Percentiles rank a stretch among this genome's conserved stretches.
These are phyloP conservation scores for Hydnomerulius pinastri DNA, from an alignment of 768 basidiomycete species.

Conservation along the genomic window DNA sequence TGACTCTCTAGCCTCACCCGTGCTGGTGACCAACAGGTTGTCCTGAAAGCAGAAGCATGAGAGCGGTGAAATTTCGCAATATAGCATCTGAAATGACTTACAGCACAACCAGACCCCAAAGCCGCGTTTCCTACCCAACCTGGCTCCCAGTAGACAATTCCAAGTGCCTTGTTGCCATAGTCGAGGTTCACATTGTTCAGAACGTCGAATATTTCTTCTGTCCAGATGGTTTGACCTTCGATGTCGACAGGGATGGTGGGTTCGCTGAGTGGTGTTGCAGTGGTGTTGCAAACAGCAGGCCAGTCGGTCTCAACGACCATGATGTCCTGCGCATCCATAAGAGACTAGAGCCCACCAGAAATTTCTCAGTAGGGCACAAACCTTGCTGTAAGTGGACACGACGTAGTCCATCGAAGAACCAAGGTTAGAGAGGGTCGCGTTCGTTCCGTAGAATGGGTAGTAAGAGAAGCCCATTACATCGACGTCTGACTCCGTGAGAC, in stretches of 20 bases:
- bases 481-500: constrained; percentile 7
- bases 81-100: too few species aligned
- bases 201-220: neutral
- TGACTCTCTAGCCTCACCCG: constrained; percentile 8
- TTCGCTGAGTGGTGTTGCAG: constrained; percentile 8
- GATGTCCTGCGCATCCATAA: too few species aligned
- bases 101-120: constrained; percentile 10
- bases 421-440: constrained; percentile 10
- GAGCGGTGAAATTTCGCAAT: too few species aligned
- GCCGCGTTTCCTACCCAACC: constrained; percentile 7
- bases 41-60: too few species aligned
- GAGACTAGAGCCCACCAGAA: too few species aligned
- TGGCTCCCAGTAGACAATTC: constrained; percentile 14
- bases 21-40: constrained; percentile 6
- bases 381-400: constrained; percentile 12
- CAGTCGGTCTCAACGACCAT: constrained; percentile 16
- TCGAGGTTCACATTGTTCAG: constrained; percentile 1
- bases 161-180: constrained; percentile 8
- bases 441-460: constrained; percentile 13
- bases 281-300: constrained; percentile 4
- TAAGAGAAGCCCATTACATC: constrained; percentile 10
- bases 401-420: constrained; percentile 2
- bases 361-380: too few species aligned
- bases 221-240: constrained; percentile 13
- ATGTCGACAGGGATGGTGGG: neutral